Base-by-base conservation (phyloP, 2,329 filamentous ascomycete species). In the Colletotrichum sp. region DNA sequence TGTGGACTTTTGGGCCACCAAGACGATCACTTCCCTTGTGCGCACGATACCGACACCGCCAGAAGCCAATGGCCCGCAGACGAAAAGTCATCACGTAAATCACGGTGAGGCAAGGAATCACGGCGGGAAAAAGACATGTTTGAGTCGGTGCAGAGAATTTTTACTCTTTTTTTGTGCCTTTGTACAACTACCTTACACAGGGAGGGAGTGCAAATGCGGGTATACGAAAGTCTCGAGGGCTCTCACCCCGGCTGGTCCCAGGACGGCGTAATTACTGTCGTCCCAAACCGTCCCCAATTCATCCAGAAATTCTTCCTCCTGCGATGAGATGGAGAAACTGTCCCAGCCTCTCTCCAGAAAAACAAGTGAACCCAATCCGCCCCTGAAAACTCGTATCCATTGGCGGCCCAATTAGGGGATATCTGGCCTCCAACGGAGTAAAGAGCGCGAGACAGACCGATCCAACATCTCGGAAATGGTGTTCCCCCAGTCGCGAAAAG, bases 121-220 rank as follows among this genome's bases (percentile, higher is more conserved):
- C 14, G 21, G 10, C 13, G 24, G 21, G 21, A 2, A 10, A 28
- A 39, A 12, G 5, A 32, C 66, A 68, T 0, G 14, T 10, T 39
- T 68, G 10, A 52, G 9, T 30, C 52, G 60, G 65, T 74, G 74
- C 74, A 74, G 71, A 76, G 73, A 80, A 81, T 77, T 85, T 83
- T 83, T 83, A 78, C 80, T 83, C 80, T 82, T 83, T 83, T 84
- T 82, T 83, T 83, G 80, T 82, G 81, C 82, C 81, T 85, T 82
- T 84, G 79, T 82, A 83, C 82, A 85, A 81, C 82, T 85, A 84
- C 81, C 82, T 75, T 83, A 84, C 82, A 83, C 81, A 83, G 79
- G 83, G 81, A 79, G 79, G 26, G 48, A 48, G 64, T 61, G 43
- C 60, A 72, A 71, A 63, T 71, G 68, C 52, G 72, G 39, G 67